Evolutionary conservation across 1,284 basidiomycete species (phyloP).

Genomic region (Kwoniella shivajii): DNA sequence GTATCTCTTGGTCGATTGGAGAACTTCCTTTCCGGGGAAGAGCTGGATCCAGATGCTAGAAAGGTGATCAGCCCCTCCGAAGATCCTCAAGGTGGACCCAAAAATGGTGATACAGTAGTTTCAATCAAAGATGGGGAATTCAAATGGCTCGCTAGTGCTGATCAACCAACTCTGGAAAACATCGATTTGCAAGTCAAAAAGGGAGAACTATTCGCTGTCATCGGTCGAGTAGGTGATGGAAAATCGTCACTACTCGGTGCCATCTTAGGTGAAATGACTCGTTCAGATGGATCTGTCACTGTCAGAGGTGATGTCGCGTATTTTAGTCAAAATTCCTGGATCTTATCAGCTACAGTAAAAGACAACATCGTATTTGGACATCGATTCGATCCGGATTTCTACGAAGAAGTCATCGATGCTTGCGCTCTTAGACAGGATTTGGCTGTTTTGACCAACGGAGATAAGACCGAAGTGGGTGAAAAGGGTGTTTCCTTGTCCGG

Average conservation of each 20-base stretch:
- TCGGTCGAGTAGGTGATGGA: conserved; percentile 90
- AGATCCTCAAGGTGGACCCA: conserved; percentile 51
- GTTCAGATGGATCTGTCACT: conserved; percentile 70
- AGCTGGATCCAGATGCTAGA: conserved; percentile 76
- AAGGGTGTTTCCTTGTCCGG: conserved; percentile 60
- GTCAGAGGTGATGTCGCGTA: conserved; percentile 81
- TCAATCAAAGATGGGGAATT: conserved; percentile 75
- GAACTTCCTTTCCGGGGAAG: conserved; percentile 73
- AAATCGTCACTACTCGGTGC: conserved; percentile 63
- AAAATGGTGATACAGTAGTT: conserved; percentile 72
- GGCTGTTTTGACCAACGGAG: conserved; percentile 69
- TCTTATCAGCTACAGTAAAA: conserved; percentile 77
- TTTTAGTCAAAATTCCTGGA: conserved; percentile 87
- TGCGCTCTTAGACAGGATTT: conserved; percentile 85
- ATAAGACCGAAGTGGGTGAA: conserved; percentile 75
- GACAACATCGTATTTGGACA: conserved; percentile 92
- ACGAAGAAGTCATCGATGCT: conserved; percentile 58
- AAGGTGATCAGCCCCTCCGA: conserved; percentile 56
- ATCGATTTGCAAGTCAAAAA: conserved; percentile 75
- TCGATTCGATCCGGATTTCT: conserved; percentile 69
- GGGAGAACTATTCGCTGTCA: conserved; percentile 82
- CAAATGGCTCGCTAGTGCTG: conserved; percentile 65
- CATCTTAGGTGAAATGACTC: conserved; percentile 79
- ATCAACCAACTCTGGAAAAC: conserved; percentile 70
- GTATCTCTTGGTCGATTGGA: conserved; percentile 83